Evolutionary conservation across 352 stramenopile species (phyloP).

Genomic region (Pythium plurisporium): DNA sequence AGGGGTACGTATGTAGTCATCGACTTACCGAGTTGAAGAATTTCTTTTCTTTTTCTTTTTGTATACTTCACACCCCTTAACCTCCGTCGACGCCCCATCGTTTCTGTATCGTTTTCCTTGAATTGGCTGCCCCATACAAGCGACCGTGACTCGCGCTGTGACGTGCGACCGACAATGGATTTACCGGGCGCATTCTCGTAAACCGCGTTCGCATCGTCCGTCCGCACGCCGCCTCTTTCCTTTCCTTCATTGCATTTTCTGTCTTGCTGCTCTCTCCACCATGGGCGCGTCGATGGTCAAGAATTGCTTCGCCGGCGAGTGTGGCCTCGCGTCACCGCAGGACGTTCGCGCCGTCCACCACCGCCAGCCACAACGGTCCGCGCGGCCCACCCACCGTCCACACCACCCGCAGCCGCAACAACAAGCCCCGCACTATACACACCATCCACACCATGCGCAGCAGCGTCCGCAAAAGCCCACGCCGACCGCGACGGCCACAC

Average conservation of each 20-base stretch:
- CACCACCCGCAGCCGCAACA: slow-evolving; percentile 1
- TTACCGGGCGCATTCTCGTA: neutral
- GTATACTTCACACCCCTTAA: slow-evolving; percentile 14
- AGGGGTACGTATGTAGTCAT: neutral
- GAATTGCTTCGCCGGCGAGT: slow-evolving; percentile 25
- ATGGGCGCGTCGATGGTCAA: slow-evolving; percentile 40
- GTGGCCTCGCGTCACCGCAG: neutral
- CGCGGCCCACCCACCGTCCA: neutral
- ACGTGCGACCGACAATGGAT: slow-evolving; percentile 5
- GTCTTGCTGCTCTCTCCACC: neutral
- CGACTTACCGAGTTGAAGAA: neutral
- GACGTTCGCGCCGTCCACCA: too few species aligned
- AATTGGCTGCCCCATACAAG: neutral
- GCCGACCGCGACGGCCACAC: neutral
- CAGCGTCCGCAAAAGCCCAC: neutral
- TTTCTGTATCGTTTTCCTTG: neutral
- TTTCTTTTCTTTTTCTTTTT: neutral
- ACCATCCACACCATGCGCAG: neutral
- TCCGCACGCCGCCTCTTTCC: too few species aligned
- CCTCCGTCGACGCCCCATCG: slow-evolving; percentile 3
- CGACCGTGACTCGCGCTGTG: slow-evolving; percentile 6
- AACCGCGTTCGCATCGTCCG: neutral
- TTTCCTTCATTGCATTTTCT: neutral
- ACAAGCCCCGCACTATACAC: neutral
- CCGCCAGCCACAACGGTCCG: too few species aligned